phyloP scores from a whole-genome alignment of 441 rosid species.

The Erysimum cheiri region DNA sequence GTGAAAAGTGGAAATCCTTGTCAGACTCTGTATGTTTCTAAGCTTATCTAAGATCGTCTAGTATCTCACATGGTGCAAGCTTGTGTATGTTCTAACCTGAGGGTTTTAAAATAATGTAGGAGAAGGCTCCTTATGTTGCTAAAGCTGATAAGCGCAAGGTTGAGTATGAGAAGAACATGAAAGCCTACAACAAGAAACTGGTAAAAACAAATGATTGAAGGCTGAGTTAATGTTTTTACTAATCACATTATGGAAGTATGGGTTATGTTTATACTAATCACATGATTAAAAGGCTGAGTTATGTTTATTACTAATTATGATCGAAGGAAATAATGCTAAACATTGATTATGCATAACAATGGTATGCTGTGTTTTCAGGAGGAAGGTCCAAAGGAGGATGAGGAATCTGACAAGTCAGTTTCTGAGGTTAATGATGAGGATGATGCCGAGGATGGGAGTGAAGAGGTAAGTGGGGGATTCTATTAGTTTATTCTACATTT shows the following conservation, averaged over 20 bases:
- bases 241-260: neutral
- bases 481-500: neutral
- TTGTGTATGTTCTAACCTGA: neutral
- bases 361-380: conserved; percentile 51
- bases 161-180: conserved; percentile 96
- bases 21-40: conserved; percentile 65
- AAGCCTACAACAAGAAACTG: conserved; percentile 86
- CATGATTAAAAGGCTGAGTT: neutral
- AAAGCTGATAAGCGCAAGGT: conserved; percentile 91
- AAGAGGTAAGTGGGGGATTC: conserved; percentile 50
- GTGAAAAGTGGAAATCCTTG: conserved; percentile 94
- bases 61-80: neutral
- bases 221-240: neutral
- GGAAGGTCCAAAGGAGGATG: conserved; percentile 82
- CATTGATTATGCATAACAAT: conserved; percentile 10
- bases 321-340: neutral
- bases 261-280: neutral
- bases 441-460: conserved; percentile 76
- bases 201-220: conserved; percentile 36
- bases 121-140: conserved; percentile 78
- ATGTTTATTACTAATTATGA: neutral
- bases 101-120: conserved; percentile 48
- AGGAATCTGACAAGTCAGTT: conserved; percentile 84
- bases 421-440: conserved; percentile 84
- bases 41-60: neutral